These are phyloP conservation scores for Phialophora verrucosa DNA, from an alignment of 2,329 filamentous ascomycete genomes.

Conservation along the genomic window DNA sequence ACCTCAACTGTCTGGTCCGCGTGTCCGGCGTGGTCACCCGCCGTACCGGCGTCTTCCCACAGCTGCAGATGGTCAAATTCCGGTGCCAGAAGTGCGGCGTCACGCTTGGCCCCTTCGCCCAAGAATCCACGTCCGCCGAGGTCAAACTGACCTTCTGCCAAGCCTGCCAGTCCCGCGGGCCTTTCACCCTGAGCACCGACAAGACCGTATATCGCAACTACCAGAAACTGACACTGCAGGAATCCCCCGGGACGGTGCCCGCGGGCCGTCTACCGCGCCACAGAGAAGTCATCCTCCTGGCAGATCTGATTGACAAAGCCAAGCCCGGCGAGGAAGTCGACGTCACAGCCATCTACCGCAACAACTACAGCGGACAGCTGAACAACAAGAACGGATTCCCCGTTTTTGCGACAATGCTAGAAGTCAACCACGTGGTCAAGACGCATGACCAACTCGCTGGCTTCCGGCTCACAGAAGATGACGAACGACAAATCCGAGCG, in stretches of 20 bases:
- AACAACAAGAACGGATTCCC: slow-evolving; percentile 99
- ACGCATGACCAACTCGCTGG: slow-evolving; percentile 96
- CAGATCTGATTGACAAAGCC: slow-evolving; percentile 94
- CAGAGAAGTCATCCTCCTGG: slow-evolving; percentile 91
- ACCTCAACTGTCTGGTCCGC: slow-evolving; percentile 92
- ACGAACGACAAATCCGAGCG: slow-evolving; percentile 86
- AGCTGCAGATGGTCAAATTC: slow-evolving; percentile 98
- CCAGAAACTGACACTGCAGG: slow-evolving; percentile 95
- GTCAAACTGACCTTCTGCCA: slow-evolving; percentile 97
- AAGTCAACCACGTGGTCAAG: slow-evolving; percentile 97
- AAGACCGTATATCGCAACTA: slow-evolving; percentile 99
- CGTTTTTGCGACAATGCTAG: slow-evolving; percentile 95
- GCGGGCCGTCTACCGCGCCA: slow-evolving; percentile 92
- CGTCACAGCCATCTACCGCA: slow-evolving; percentile 93
- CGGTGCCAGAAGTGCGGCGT: slow-evolving; percentile 92
- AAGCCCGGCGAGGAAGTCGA: slow-evolving; percentile 99
- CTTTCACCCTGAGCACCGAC: slow-evolving; percentile 94
- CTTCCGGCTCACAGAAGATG: slow-evolving; percentile 92
- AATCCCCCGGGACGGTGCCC: slow-evolving; percentile 95
- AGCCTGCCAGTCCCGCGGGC: slow-evolving; percentile 91
- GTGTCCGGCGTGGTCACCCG: slow-evolving; percentile 95
- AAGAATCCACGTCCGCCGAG: slow-evolving; percentile 87
- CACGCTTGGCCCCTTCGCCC: slow-evolving; percentile 93
- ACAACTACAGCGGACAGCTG: slow-evolving; percentile 96
- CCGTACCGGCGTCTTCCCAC: slow-evolving; percentile 92